These are phyloP conservation scores for Oryza meyeriana DNA, from an alignment of 176 grass and related monocot species.

Conservation along the genomic window DNA sequence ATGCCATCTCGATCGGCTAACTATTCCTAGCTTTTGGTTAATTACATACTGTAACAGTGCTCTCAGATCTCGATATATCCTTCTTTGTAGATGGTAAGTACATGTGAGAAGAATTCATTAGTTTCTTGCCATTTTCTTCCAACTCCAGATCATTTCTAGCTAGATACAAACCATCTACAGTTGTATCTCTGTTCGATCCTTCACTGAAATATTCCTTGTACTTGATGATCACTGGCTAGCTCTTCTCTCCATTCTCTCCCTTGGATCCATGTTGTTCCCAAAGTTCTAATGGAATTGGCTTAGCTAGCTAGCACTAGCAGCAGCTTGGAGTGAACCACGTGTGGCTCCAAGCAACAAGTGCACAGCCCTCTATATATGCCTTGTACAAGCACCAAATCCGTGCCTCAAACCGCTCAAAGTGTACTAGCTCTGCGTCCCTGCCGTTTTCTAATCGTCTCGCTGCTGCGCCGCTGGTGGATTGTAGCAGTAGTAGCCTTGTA, in stretches of 20 bases:
- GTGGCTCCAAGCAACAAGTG: conserved; percentile 52
- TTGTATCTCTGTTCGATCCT: conserved; percentile 32
- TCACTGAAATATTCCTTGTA: conserved; percentile 80
- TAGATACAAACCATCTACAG: conserved; percentile 42
- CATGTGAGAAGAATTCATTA: conserved; percentile 23
- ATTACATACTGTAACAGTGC: conserved; percentile 13
- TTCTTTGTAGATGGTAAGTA: conserved; percentile 1
- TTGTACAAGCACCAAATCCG: conserved; percentile 93
- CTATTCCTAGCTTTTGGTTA: background rate
- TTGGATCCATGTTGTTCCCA: conserved; percentile 19
- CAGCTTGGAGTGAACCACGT: conserved; percentile 23
- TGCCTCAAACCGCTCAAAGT: conserved; percentile 41
- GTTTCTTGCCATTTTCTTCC: conserved; percentile 28
- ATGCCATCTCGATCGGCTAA: conserved; percentile 1
- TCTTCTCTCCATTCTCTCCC: conserved; percentile 40
- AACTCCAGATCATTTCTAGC: conserved; percentile 30
- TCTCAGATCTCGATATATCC: conserved; percentile 26
- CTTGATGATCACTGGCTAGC: conserved; percentile 26
- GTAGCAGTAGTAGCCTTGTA: conserved; percentile 3
- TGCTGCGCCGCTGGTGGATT: background rate
- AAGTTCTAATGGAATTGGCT: conserved; percentile 39
- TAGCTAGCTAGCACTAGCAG: background rate
- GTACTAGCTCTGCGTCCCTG: conserved; percentile 40
- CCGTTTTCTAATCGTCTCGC: conserved; percentile 46
- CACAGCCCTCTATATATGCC: conserved; percentile 96